These are phyloP conservation scores for Pleurotus sapidus DNA, from an alignment of 768 basidiomycete species.

Conservation along the genomic window DNA sequence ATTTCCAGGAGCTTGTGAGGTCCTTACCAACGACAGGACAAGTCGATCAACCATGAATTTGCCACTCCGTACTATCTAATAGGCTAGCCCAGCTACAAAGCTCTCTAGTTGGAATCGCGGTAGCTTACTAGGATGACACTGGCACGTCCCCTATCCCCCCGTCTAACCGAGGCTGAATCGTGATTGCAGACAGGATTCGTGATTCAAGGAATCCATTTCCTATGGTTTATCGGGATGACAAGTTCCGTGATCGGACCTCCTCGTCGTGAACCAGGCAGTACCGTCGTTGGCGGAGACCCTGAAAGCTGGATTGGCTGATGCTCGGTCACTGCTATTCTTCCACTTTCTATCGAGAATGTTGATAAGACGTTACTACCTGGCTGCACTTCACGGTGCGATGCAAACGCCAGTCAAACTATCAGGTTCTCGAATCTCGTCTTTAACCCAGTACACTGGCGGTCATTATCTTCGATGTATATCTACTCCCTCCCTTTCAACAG, in stretches of 20 bases:
- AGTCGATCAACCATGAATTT: slow-evolving; percentile 54
- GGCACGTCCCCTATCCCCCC: slow-evolving; percentile 50
- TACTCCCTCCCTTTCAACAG: too few relatives aligned
- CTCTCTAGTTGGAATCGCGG: slow-evolving; percentile 55
- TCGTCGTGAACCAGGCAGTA: slow-evolving; percentile 55
- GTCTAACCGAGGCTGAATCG: slow-evolving; percentile 44
- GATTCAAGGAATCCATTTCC: slow-evolving; percentile 69
- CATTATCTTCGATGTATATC: too few relatives aligned
- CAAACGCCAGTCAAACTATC: slow-evolving; percentile 34
- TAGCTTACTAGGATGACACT: slow-evolving; percentile 67
- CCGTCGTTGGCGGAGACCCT: slow-evolving; percentile 48
- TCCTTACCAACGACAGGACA: slow-evolving; percentile 46
- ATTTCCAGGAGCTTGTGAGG: slow-evolving; percentile 47
- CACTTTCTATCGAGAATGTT: slow-evolving; percentile 58
- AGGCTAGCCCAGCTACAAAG: too few relatives aligned
- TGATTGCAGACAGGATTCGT: slow-evolving; percentile 7
- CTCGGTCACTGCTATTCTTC: too few relatives aligned
- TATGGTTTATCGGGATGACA: slow-evolving; percentile 77
- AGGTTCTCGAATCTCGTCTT: too few relatives aligned
- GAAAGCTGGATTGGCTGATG: slow-evolving; percentile 61
- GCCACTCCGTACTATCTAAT: too few relatives aligned
- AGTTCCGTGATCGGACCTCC: slow-evolving; percentile 66
- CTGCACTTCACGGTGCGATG: slow-evolving; percentile 43
- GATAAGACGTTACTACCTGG: slow-evolving; percentile 47
- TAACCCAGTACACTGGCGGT: too few relatives aligned